A percentile compares a stretch with the other conserved stretches of the same genome.
phyloP scores from a whole-genome alignment of 306 rosid species.

The Astragalus membranaceus region DNA sequence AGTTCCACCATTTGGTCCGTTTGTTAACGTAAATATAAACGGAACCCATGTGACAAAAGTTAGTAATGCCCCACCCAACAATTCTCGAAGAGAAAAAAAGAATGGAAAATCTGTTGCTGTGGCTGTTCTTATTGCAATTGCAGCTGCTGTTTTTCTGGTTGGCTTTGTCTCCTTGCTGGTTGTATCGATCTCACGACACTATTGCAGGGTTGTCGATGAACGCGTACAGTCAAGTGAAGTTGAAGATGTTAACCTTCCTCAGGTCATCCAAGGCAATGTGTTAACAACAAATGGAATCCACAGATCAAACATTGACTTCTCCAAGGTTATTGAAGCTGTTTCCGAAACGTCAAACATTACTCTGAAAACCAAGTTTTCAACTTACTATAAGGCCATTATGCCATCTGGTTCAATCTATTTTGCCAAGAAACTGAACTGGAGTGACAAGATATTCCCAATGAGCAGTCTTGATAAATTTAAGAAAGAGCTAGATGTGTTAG shows the following conservation, averaged over 20 bases:
- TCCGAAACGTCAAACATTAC: constrained; percentile 44
- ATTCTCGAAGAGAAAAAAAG: not conserved
- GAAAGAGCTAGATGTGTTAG: constrained; percentile 53
- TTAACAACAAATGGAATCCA: constrained; percentile 66
- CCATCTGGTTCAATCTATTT: constrained; percentile 64
- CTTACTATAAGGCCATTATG: constrained; percentile 70
- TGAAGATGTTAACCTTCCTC: constrained; percentile 39
- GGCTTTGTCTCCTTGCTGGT: constrained; percentile 30
- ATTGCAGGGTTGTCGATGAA: constrained; percentile 39
- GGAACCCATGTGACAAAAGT: not conserved
- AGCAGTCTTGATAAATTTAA: constrained; percentile 53
- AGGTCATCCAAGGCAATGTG: constrained; percentile 40
- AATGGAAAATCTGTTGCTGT: constrained; percentile 30
- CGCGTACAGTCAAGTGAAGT: constrained; percentile 33
- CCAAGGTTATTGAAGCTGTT: constrained; percentile 68
- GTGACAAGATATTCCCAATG: constrained; percentile 60
- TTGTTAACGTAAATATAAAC: constrained; percentile 15
- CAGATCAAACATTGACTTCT: constrained; percentile 63
- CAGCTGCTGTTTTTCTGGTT: constrained; percentile 40
- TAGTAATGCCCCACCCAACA: not conserved
- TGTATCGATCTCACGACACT: constrained; percentile 34
- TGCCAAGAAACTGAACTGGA: constrained; percentile 82
- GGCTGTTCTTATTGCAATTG: constrained; percentile 41
- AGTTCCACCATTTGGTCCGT: not conserved
- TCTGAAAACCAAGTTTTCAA: constrained; percentile 75